phyloP scores from a whole-genome alignment of 1,284 basidiomycete genomes.

The Boletus semigastroideus region DNA sequence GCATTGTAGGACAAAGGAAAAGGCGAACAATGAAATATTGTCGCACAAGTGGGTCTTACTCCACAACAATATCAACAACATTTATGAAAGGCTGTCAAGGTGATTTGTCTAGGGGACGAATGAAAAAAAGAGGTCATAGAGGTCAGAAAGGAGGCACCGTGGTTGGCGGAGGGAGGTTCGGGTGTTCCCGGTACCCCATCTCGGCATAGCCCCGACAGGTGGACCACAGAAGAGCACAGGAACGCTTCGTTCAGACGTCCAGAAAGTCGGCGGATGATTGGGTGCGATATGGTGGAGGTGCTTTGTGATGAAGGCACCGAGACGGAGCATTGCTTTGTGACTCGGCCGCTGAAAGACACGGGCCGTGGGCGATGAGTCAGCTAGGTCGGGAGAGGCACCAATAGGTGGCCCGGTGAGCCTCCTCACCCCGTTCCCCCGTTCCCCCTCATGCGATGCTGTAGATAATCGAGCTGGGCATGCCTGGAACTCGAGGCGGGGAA shows the following conservation, averaged over 20 bases:
- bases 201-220: conserved; percentile 2
- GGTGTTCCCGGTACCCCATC: neutral
- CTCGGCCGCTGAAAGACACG: neutral
- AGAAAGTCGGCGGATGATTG: conserved; percentile 14
- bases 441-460: conserved; percentile 2
- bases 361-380: conserved; percentile 21
- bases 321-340: conserved; percentile 8
- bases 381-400: conserved; percentile 3
- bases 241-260: neutral
- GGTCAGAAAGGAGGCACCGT: conserved; percentile 2
- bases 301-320: conserved; percentile 16
- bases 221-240: conserved; percentile 15
- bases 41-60: neutral
- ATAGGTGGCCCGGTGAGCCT: neutral
- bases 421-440: too few species aligned
- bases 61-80: neutral
- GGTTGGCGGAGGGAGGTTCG: neutral
- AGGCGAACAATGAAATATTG: neutral
- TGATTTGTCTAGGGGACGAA: neutral
- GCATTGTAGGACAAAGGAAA: neutral
- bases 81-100: too few species aligned
- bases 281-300: conserved; percentile 5
- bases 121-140: too few species aligned
- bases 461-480: conserved; percentile 34
- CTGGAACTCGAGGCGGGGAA: conserved; percentile 31